Base-by-base conservation (phyloP, 2,329 filamentous ascomycete genomes). In the Claviceps spartinae region DNA sequence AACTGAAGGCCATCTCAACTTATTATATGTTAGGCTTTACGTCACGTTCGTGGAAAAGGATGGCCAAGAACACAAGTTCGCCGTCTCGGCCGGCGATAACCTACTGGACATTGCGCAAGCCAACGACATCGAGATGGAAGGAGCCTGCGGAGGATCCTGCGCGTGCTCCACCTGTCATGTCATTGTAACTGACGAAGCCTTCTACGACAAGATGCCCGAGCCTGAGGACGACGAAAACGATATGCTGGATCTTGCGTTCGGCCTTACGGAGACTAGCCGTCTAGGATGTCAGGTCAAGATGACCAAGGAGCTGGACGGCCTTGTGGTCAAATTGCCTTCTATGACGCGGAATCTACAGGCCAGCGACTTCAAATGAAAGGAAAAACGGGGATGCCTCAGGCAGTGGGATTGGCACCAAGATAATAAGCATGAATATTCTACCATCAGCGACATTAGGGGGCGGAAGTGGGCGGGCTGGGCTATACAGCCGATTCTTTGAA, bases 331-430 rank as follows among this genome's bases (percentile, higher is more conserved):
- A 67, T 70, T 98, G 62, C 93, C 93, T 13, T 82, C 82, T 40
- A 96, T 96, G 89, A 97, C 93, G 58, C 78, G 93, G 67, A 98
- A 98, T 65, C 63, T 98, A 69, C 93, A 98, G 71, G 88, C 88
- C 14, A 95, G 88, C 67, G 93, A 98, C 70, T 98, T 98, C 62
- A 72, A 75, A 61, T 54, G 47, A 54, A 20, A 1, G 16, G 8
- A n/a, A n/a, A 18, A 18, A 3, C 16, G 40, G n/a, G 13, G 14
- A 7, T 30, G 26, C 8, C 8, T 8, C 3, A 30, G 26, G 26
- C 8, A 8, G 7, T 9, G 26, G 8, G 8, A 30, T 9, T 30
- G 26, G 26, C 26, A 30, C 26, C 26, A 30, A 8, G 8, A 30
- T 9, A 30, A 9, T 1, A 30, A 30, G 3, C 26, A 30, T 30